Base-by-base conservation (phyloP, 2,329 filamentous ascomycete species). In the Sporothrix schenckii region DNA sequence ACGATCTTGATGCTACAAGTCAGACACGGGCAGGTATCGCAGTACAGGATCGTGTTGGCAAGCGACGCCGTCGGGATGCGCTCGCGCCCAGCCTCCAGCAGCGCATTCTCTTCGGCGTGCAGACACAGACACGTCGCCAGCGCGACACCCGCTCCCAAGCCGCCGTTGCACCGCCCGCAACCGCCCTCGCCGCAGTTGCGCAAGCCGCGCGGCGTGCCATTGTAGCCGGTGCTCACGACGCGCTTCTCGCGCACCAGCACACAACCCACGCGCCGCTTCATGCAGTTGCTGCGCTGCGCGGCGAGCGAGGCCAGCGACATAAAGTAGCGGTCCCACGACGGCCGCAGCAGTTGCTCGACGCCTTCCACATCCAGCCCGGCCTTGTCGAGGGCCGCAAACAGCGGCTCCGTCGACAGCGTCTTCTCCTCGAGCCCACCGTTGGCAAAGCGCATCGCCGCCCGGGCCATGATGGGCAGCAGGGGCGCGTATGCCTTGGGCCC, bases 1-100 rank as follows among this genome's bases (percentile, higher is more conserved):
- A 93, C 92, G 77, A 99, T 98, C 83, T 99, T 99, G 83, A 99
- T 97, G 76, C 93, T 97, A 80, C 95, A 99, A 2, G 95, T 99
- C 79, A 99, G 83, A 79, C 95, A 99, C 4, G 95, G 95, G 80
- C 95, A 99, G 75, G 94, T 97, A 78, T 97, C 92, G 80, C 94
- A 97, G 81, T 97, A 99, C 34, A 99, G 83, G 66, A 93, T 91
- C 50, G 92, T 88, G 4, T 90, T 92, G 69, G 92, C 91, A 24
- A 92, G 85, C 2, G 72, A 30, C n/a, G 68, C 50, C 16, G 73
- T 67, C 41, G 73, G 71, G 75, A 99, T 93, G 71, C 95, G 86
- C 80, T 98, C 95, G 75, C 95, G 85, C 0, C 95, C 95, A 24
- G 95, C 95, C 83, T 99, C 95, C 11, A 99, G 85, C 71, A 99